phyloP scores from a whole-genome alignment of 2,329 filamentous ascomycete species.

The Xylariaceae sp. region DNA sequence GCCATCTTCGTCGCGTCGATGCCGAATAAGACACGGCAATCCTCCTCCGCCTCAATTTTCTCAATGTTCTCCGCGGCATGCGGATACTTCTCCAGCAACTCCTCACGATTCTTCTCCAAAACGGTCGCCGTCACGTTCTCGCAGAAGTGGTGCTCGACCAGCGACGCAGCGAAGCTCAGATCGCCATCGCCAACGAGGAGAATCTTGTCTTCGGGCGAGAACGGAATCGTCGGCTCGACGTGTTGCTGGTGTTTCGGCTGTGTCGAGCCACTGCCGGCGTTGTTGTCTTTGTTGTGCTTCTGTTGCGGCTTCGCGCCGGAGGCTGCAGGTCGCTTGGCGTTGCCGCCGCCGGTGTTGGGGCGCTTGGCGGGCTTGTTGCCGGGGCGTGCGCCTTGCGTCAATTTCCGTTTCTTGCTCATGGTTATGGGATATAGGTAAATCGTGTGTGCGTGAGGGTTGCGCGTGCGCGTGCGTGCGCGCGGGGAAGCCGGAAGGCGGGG shows the following conservation, averaged over 20 bases:
- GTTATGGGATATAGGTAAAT: constrained; percentile 20
- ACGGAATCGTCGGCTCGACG: constrained; percentile 57
- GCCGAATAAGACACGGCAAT: constrained; percentile 48
- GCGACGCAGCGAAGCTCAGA: constrained; percentile 67
- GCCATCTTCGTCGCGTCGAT: constrained; percentile 65
- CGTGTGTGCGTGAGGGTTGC: too few species aligned
- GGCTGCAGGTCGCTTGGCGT: constrained; percentile 1
- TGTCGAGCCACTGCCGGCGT: constrained; percentile 11
- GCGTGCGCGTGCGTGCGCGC: too few species aligned
- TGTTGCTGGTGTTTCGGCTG: constrained; percentile 29
- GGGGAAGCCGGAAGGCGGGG: too few species aligned
- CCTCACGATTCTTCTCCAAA: constrained; percentile 51
- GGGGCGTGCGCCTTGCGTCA: constrained; percentile 19
- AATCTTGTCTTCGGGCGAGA: constrained; percentile 60
- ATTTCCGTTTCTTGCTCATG: constrained; percentile 41
- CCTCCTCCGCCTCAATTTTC: constrained; percentile 42
- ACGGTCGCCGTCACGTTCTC: constrained; percentile 64
- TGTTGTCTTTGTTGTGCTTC: constrained; percentile 13
- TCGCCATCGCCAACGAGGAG: constrained; percentile 77
- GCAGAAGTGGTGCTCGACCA: constrained; percentile 62
- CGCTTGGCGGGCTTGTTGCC: constrained; percentile 18
- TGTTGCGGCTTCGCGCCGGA: constrained; percentile 12
- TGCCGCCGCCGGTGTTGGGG: constrained; percentile 9
- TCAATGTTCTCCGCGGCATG: constrained; percentile 57
- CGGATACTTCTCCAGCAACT: constrained; percentile 69